These are phyloP conservation scores for Botryotinia calthae DNA, from an alignment of 2,329 filamentous ascomycete genomes.

Conservation along the genomic window DNA sequence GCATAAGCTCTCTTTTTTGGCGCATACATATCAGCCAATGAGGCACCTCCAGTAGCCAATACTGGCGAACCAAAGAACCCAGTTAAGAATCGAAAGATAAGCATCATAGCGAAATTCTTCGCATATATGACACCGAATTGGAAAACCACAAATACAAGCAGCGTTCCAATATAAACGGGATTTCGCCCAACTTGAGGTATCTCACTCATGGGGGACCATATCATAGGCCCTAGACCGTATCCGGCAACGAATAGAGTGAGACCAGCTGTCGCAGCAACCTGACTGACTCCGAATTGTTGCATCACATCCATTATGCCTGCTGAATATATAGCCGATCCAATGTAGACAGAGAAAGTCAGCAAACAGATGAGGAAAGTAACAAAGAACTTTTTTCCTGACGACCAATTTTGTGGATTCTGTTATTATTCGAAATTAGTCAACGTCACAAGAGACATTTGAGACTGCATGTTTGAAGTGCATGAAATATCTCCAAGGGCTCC, in stretches of 20 bases:
- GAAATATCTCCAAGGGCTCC: not conserved
- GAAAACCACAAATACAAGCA: slow-evolving; percentile 62
- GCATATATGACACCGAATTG: slow-evolving; percentile 48
- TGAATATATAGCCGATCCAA: slow-evolving; percentile 49
- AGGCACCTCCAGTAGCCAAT: slow-evolving; percentile 56
- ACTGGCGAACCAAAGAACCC: slow-evolving; percentile 63
- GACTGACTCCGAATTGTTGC: slow-evolving; percentile 51
- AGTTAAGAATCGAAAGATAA: slow-evolving; percentile 59
- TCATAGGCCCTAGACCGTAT: slow-evolving; percentile 60
- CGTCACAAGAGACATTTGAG: not conserved
- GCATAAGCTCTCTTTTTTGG: slow-evolving; percentile 56
- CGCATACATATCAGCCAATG: slow-evolving; percentile 48
- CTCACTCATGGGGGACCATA: slow-evolving; percentile 66
- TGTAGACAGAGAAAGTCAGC: slow-evolving; percentile 58
- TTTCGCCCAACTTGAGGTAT: slow-evolving; percentile 65
- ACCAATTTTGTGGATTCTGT: slow-evolving; percentile 57
- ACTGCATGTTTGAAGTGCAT: not conserved
- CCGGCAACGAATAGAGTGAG: slow-evolving; percentile 61
- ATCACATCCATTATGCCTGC: slow-evolving; percentile 49
- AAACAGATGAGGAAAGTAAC: slow-evolving; percentile 50
- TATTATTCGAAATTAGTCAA: slow-evolving; percentile 34
- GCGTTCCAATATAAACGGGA: slow-evolving; percentile 63
- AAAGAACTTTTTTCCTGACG: slow-evolving; percentile 42
- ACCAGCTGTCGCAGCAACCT: slow-evolving; percentile 53
- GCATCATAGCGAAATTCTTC: slow-evolving; percentile 50